Conservation (phyloP, 225 moss, liverwort and hornwort genomes). For the Marchantia polymorpha region DNA sequence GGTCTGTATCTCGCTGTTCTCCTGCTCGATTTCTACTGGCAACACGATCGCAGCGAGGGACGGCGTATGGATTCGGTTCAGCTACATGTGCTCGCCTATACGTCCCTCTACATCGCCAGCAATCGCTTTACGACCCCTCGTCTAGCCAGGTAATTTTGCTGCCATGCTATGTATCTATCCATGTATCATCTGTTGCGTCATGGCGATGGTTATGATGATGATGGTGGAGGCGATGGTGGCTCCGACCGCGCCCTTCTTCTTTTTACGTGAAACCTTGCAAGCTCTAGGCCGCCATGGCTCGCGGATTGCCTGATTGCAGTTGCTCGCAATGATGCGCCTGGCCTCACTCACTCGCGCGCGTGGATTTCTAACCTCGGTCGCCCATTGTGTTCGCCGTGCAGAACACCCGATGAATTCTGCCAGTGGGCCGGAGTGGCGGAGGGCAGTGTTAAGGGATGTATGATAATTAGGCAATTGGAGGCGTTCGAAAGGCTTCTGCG, state of each 20-base stretch:
- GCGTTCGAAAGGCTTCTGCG: conserved; percentile 61
- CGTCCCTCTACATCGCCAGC: conserved; percentile 71
- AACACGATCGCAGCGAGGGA: conserved; percentile 62
- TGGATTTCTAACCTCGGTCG: background rate
- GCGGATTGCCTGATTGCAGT: background rate
- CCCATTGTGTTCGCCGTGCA: conserved; percentile 26
- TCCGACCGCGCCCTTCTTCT: background rate
- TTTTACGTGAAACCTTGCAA: background rate
- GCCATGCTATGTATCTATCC: background rate
- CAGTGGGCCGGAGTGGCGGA: conserved; percentile 60
- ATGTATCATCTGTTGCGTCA: background rate
- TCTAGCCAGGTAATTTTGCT: conserved; percentile 19
- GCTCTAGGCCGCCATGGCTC: background rate
- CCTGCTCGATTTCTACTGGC: conserved; percentile 71
- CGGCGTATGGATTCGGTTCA: conserved; percentile 74
- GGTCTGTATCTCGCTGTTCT: conserved; percentile 69
- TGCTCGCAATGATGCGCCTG: background rate
- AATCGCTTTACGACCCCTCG: conserved; percentile 46
- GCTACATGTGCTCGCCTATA: conserved; percentile 70
- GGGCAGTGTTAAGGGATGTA: conserved; percentile 78
- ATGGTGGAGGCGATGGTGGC: background rate
- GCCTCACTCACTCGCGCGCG: background rate
- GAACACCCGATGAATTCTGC: conserved; percentile 78
- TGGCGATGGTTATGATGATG: background rate
- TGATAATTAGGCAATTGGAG: conserved; percentile 74